Percentiles rank a stretch among this genome's conserved stretches.
These are phyloP conservation scores for Alopecurus myosuroides DNA, from an alignment of 176 grass and related monocot genomes.

Conservation along the genomic window DNA sequence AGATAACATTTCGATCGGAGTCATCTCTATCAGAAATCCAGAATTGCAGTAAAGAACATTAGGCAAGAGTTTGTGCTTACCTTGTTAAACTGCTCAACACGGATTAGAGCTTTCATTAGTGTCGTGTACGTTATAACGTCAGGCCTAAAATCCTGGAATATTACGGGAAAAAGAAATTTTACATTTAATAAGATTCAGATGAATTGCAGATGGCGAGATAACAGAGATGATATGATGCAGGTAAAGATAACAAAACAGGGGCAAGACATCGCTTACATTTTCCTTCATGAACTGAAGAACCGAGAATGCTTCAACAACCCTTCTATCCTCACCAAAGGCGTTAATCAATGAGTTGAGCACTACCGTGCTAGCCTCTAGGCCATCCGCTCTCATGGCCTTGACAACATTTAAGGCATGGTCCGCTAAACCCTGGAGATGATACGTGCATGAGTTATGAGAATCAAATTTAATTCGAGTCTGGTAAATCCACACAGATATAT, in stretches of 20 bases:
- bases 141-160: slow-evolving; percentile 70
- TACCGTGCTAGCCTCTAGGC: slow-evolving; percentile 66
- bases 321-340: slow-evolving; percentile 94
- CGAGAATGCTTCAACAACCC: slow-evolving; percentile 86
- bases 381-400: slow-evolving; percentile 92
- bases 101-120: slow-evolving; percentile 94
- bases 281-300: slow-evolving; percentile 95
- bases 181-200: not conserved
- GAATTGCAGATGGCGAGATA: not conserved
- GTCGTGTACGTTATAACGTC: slow-evolving; percentile 99
- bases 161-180: slow-evolving; percentile 4
- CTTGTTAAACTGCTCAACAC: slow-evolving; percentile 95
- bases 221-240: not conserved
- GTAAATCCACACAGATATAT: not conserved
- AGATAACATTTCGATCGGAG: slow-evolving; percentile 1
- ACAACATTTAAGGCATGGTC: slow-evolving; percentile 92
- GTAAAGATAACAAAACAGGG: not conserved
- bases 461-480: not conserved
- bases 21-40: not conserved
- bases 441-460: slow-evolving; percentile 15
- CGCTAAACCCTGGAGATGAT: slow-evolving; percentile 67
- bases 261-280: slow-evolving; percentile 55
- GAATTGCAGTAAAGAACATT: not conserved
- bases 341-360: slow-evolving; percentile 95
- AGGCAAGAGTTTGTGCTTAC: slow-evolving; percentile 31